A percentile compares a stretch with the other conserved stretches of the same genome.
phyloP scores from a whole-genome alignment of 2,329 filamentous ascomycete species.

The Podosphaera fusca region DNA sequence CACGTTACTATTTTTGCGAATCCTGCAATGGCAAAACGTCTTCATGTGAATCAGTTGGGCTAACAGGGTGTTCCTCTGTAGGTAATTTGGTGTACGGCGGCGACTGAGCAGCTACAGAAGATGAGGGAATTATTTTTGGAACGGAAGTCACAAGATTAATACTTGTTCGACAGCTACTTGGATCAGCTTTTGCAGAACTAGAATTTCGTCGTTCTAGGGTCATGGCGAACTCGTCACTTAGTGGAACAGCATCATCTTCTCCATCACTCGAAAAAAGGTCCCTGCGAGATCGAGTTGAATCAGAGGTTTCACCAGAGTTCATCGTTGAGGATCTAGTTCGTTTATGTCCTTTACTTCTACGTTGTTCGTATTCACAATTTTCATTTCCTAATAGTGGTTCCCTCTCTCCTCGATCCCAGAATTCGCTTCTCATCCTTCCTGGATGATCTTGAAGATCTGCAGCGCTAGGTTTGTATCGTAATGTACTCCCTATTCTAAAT shows the following conservation, averaged over 20 bases:
- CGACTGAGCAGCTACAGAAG: too few relatives aligned
- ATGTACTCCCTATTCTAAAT: slow-evolving; percentile 59
- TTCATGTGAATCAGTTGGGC: too few relatives aligned
- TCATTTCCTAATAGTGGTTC: slow-evolving; percentile 6
- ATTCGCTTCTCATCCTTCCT: slow-evolving; percentile 23
- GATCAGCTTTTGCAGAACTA: slow-evolving; percentile 35
- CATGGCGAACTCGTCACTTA: slow-evolving; percentile 83
- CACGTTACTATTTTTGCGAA: too few relatives aligned
- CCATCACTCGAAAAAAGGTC: slow-evolving; percentile 78
- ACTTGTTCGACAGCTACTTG: slow-evolving; percentile 26
- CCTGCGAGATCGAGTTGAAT: slow-evolving; percentile 67
- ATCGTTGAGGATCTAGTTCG: slow-evolving; percentile 56
- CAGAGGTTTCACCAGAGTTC: slow-evolving; percentile 58
- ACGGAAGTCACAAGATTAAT: slow-evolving; percentile 20
- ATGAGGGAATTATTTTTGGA: too few relatives aligned
- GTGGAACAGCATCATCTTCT: slow-evolving; percentile 71
- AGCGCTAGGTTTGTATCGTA: slow-evolving; percentile 76
- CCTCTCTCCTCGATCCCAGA: slow-evolving; percentile 5
- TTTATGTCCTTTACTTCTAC: slow-evolving; percentile 12
- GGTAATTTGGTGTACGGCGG: too few relatives aligned
- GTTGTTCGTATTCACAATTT: slow-evolving; percentile 8
- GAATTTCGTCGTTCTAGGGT: slow-evolving; percentile 50
- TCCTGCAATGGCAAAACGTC: too few relatives aligned
- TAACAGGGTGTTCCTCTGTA: too few relatives aligned
- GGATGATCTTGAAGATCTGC: slow-evolving; percentile 80